Evolutionary conservation across 768 basidiomycete genomes (phyloP).

Genomic region (Rhizopogon vulgaris): DNA sequence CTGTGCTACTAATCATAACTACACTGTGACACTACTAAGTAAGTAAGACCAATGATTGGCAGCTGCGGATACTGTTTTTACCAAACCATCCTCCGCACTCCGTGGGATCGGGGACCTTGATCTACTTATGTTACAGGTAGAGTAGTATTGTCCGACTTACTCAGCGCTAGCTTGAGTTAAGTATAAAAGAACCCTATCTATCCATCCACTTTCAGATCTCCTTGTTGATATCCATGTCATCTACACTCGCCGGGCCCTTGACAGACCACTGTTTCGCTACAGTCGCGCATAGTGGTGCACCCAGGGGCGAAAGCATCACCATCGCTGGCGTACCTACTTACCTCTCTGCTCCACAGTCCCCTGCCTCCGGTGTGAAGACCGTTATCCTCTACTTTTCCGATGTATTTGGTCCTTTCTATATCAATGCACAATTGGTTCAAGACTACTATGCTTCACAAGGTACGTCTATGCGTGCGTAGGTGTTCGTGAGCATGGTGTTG

Average conservation of each 20-base stretch:
- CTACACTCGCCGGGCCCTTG: constrained; percentile 28
- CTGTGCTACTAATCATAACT: too few relatives aligned
- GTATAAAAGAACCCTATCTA: neutral
- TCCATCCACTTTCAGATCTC: neutral
- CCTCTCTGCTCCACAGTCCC: constrained; percentile 38
- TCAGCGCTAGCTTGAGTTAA: too few relatives aligned
- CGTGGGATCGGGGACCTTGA: too few relatives aligned
- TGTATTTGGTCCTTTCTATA: constrained; percentile 51
- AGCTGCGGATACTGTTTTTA: too few relatives aligned
- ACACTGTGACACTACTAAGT: too few relatives aligned
- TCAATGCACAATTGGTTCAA: constrained; percentile 55
- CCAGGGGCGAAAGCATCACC: constrained; percentile 33
- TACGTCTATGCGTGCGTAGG: constrained; percentile 15
- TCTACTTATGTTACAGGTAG: too few relatives aligned
- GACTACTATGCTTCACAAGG: constrained; percentile 61
- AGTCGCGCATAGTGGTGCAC: constrained; percentile 45
- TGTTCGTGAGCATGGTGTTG: neutral
- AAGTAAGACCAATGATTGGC: too few relatives aligned
- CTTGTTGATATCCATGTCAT: neutral
- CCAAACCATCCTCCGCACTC: too few relatives aligned
- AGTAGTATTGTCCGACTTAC: too few relatives aligned
- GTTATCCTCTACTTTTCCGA: constrained; percentile 56
- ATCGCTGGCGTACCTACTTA: constrained; percentile 44
- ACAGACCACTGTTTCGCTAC: constrained; percentile 49
- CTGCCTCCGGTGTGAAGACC: constrained; percentile 25